A percentile compares a stretch with the other conserved stretches of the same genome.
These are phyloP conservation scores for Phaseolus lunatus DNA, from an alignment of 306 rosid genomes.

Conservation along the genomic window DNA sequence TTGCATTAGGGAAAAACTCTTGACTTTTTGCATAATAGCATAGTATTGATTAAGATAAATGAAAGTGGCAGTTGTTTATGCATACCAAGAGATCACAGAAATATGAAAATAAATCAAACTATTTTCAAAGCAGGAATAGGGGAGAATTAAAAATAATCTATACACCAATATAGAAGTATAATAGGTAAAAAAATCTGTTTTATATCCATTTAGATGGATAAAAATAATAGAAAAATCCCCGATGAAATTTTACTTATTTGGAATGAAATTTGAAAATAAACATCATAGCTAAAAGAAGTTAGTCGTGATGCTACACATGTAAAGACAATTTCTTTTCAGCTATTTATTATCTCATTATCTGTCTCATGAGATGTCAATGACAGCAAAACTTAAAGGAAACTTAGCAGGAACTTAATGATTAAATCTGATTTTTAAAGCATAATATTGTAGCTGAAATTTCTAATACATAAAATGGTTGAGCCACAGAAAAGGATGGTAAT, in stretches of 20 bases:
- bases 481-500: slow-evolving; percentile 9
- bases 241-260: neutral
- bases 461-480: neutral
- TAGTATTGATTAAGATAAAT: neutral
- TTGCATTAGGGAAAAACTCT: neutral
- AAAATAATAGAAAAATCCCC: neutral
- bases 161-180: neutral
- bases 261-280: neutral
- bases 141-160: neutral
- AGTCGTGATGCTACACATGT: neutral
- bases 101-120: neutral
- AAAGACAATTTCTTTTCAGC: neutral
- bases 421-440: neutral
- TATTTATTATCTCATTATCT: neutral
- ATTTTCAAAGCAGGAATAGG: neutral
- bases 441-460: neutral
- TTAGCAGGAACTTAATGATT: neutral
- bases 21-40: neutral
- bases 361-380: neutral
- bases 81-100: neutral
- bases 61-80: neutral
- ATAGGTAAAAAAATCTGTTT: neutral
- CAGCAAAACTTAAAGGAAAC: neutral
- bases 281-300: neutral
- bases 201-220: neutral